Evolutionary conservation across 2,329 filamentous ascomycete genomes (phyloP).

Genomic region (Colletotrichum sp.): DNA sequence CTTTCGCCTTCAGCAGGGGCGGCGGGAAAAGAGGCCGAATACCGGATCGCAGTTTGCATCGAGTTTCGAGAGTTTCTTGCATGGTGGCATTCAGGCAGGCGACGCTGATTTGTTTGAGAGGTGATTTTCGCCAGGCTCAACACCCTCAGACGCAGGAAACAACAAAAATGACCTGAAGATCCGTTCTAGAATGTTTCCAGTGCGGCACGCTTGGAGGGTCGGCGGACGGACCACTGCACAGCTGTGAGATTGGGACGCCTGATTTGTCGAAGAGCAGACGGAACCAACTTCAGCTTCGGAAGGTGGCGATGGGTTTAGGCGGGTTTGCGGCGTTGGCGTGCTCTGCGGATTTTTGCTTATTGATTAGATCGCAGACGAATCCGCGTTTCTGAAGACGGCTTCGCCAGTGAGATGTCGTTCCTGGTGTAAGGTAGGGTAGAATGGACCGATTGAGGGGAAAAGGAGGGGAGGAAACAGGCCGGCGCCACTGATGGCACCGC

Average conservation of each 20-base stretch:
- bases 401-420: neutral
- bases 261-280: slow-evolving; percentile 2
- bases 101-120: neutral
- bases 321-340: neutral
- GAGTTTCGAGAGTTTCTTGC: slow-evolving; percentile 4
- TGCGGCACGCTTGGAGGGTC: neutral
- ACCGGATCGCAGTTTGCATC: neutral
- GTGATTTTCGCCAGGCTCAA: neutral
- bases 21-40: neutral
- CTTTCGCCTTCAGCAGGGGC: neutral
- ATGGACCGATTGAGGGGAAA: slow-evolving; percentile 4
- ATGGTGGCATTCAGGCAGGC: neutral
- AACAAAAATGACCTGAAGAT: neutral
- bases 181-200: slow-evolving; percentile 13
- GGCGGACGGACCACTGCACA: neutral
- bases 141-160: neutral
- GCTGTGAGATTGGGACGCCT: neutral
- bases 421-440: neutral
- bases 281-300: neutral
- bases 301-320: slow-evolving; percentile 1
- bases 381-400: neutral
- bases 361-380: neutral
- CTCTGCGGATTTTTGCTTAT: neutral
- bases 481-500: neutral
- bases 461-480: neutral